Evolutionary conservation across 805 yeast species (phyloP).

Genomic region (Pichia ethanolica): DNA sequence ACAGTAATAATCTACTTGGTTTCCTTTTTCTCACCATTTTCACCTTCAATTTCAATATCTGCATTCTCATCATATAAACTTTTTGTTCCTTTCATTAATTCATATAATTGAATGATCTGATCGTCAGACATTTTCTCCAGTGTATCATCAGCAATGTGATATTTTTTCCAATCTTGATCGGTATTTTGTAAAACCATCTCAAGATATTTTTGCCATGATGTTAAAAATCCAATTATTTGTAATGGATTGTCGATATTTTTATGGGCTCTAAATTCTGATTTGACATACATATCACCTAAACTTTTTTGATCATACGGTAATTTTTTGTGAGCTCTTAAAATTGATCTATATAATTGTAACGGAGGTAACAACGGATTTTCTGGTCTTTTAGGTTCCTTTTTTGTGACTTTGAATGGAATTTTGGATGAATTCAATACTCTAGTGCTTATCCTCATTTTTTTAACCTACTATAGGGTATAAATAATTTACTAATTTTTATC

Average conservation of each 20-base stretch:
- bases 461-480: too few species aligned
- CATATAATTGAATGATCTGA: slow-evolving; percentile 76
- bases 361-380: slow-evolving; percentile 68
- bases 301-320: slow-evolving; percentile 64
- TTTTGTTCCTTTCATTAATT: slow-evolving; percentile 66
- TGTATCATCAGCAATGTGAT: slow-evolving; percentile 52
- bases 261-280: slow-evolving; percentile 84
- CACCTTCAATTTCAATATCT: neutral
- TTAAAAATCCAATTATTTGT: slow-evolving; percentile 86
- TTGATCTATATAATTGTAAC: slow-evolving; percentile 63
- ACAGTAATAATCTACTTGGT: neutral
- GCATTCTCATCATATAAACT: slow-evolving; percentile 16
- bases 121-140: slow-evolving; percentile 85
- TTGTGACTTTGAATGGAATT: slow-evolving; percentile 21
- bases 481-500: too few species aligned
- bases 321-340: slow-evolving; percentile 70
- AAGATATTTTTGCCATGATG: slow-evolving; percentile 90
- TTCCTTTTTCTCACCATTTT: neutral
- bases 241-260: slow-evolving; percentile 76
- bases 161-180: slow-evolving; percentile 57
- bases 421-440: slow-evolving; percentile 15
- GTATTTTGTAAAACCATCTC: slow-evolving; percentile 37
- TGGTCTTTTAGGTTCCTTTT: slow-evolving; percentile 21
- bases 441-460: slow-evolving; percentile 7
- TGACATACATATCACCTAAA: slow-evolving; percentile 86